These are phyloP conservation scores for Rosa persica DNA, from an alignment of 306 rosid species.

Conservation along the genomic window DNA sequence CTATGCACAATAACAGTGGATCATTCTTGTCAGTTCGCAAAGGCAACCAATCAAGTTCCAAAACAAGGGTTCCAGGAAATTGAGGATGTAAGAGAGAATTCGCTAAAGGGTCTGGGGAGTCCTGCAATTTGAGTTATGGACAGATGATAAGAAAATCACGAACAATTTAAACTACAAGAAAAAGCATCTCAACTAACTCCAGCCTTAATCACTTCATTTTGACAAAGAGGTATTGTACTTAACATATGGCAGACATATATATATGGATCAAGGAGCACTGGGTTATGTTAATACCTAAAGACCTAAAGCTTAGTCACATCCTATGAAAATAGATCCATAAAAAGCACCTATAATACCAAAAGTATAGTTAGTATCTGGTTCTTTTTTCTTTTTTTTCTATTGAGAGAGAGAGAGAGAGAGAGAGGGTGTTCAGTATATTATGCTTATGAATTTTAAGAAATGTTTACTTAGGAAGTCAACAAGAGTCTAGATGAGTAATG, in stretches of 20 bases:
- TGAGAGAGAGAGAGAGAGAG: not conserved
- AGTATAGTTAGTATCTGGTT: not conserved
- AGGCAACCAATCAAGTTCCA: conserved; percentile 99
- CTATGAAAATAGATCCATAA: not conserved
- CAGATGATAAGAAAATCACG: not conserved
- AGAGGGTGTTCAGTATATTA: not conserved
- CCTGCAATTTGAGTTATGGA: conserved; percentile 45
- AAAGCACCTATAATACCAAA: not conserved
- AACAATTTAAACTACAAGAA: not conserved
- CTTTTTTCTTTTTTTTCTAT: too few relatives aligned
- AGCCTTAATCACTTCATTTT: not conserved
- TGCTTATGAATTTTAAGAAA: conserved; percentile 2
- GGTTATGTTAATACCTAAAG: too few relatives aligned
- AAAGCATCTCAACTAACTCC: not conserved
- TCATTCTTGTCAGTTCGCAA: conserved; percentile 76
- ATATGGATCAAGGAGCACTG: not conserved
- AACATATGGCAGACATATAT: not conserved
- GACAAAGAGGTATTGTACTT: not conserved
- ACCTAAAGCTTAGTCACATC: not conserved
- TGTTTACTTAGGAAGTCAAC: too few relatives aligned
- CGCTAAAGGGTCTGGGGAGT: conserved; percentile 87
- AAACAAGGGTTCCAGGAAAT: conserved; percentile 85
- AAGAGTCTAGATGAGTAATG: too few relatives aligned
- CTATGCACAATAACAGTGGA: conserved; percentile 90
- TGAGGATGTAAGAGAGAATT: conserved; percentile 94